Conservation (phyloP, 2,329 filamentous ascomycete species). For the Purpureocillium lavendulum region DNA sequence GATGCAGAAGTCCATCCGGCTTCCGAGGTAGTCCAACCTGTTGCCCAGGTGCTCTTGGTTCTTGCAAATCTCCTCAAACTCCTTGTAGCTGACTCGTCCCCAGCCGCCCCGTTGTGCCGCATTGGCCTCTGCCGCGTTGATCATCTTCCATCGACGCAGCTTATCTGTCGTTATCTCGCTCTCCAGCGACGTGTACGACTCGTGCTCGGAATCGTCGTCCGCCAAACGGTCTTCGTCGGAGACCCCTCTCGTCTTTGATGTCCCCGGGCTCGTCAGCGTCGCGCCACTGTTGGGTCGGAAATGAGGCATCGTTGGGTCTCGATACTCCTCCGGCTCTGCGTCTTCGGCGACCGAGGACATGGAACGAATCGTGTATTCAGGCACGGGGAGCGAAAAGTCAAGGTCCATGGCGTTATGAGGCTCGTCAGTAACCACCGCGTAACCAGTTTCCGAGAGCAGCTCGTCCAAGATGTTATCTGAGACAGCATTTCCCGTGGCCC, state of each 20-base stretch:
- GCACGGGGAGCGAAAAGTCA: slow-evolving; percentile 14
- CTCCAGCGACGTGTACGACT: slow-evolving; percentile 1
- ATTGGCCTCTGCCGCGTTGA: slow-evolving; percentile 60
- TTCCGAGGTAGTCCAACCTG: slow-evolving; percentile 71
- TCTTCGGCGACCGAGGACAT: slow-evolving; percentile 8
- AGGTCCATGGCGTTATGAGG: slow-evolving; percentile 21
- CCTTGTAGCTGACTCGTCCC: slow-evolving; percentile 67
- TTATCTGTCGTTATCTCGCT: slow-evolving; percentile 18
- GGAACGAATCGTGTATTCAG: slow-evolving; percentile 1
- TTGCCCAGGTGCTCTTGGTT: slow-evolving; percentile 53
- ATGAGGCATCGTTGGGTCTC: slow-evolving; percentile 60
- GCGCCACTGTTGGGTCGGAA: slow-evolving; percentile 51
- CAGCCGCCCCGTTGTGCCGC: slow-evolving; percentile 67
- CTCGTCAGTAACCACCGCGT: slow-evolving; percentile 27
- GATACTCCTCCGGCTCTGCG: slow-evolving; percentile 16
- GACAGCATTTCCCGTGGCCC: slow-evolving; percentile 5
- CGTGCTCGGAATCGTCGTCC: not conserved
- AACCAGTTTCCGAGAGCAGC: slow-evolving; percentile 36
- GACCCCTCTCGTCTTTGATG: not conserved
- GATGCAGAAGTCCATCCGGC: slow-evolving; percentile 81
- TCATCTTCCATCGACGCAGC: slow-evolving; percentile 40
- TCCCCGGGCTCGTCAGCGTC: slow-evolving; percentile 2
- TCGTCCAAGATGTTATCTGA: slow-evolving; percentile 20
- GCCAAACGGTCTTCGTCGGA: not conserved
- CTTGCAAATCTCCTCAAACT: slow-evolving; percentile 72